phyloP scores from a whole-genome alignment of 192 early-diverging fungal species.

The Diversispora epigaea region DNA sequence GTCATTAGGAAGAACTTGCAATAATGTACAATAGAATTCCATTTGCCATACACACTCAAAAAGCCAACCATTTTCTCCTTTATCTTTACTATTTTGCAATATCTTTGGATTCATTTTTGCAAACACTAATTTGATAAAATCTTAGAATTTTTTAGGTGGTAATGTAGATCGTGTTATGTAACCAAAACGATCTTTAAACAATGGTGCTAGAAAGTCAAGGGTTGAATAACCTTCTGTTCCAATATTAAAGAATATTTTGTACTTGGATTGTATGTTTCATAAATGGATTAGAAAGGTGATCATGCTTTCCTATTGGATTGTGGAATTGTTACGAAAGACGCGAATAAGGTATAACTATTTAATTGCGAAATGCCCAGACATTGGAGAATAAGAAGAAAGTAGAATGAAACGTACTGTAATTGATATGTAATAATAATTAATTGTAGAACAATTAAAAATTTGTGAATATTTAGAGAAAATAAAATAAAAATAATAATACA shows the following conservation, averaged over 20 bases:
- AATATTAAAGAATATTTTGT: conserved; percentile 22
- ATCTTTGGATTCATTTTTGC: conserved; percentile 18
- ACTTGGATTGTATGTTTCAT: too few species aligned
- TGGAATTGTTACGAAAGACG: too few species aligned
- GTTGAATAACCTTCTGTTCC: not conserved
- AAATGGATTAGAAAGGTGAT: too few species aligned
- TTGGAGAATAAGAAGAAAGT: too few species aligned
- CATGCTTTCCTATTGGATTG: too few species aligned
- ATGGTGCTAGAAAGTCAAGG: conserved; percentile 22
- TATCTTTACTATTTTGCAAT: conserved; percentile 15
- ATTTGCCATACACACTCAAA: conserved; percentile 40
- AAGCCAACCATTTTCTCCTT: conserved; percentile 14
- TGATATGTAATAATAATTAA: too few species aligned
- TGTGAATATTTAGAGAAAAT: too few species aligned
- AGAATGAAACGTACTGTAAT: too few species aligned
- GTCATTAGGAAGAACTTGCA: conserved; percentile 27
- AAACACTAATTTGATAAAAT: conserved; percentile 17
- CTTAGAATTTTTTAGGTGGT: conserved; percentile 2
- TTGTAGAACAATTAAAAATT: too few species aligned
- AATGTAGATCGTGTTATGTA: conserved; percentile 6
- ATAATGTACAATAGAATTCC: conserved; percentile 36
- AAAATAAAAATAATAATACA: too few species aligned
- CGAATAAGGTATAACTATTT: too few species aligned
- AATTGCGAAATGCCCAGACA: too few species aligned
- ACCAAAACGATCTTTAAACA: conserved; percentile 20